phyloP scores from a whole-genome alignment of 805 yeast species.

The Starmerella riodocensis region DNA sequence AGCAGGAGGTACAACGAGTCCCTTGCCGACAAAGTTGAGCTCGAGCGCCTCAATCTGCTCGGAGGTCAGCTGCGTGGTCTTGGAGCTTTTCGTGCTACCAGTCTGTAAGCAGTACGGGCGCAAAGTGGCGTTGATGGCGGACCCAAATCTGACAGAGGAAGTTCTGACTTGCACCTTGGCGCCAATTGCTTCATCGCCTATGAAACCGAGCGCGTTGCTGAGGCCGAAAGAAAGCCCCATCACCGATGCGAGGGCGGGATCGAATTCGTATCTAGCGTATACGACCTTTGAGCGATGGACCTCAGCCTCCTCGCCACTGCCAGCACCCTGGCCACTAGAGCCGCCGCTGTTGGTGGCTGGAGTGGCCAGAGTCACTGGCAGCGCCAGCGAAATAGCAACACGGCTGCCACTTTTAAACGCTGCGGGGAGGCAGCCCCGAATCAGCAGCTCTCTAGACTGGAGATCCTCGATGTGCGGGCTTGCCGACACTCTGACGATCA shows the following conservation, averaged over 20 bases:
- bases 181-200: constrained; percentile 35
- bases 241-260: constrained; percentile 31
- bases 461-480: constrained; percentile 9
- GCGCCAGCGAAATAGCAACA: constrained; percentile 9
- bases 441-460: constrained; percentile 8
- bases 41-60: constrained; percentile 5
- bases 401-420: background rate
- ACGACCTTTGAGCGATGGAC: constrained; percentile 29
- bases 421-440: constrained; percentile 9
- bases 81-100: background rate
- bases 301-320: constrained; percentile 9
- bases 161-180: constrained; percentile 40
- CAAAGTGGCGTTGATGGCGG: constrained; percentile 32
- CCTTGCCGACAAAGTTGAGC: constrained; percentile 10
- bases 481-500: constrained; percentile 7
- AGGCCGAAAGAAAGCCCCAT: constrained; percentile 36
- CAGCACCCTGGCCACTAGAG: background rate
- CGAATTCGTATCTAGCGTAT: constrained; percentile 37
- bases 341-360: background rate
- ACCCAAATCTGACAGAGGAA: constrained; percentile 26
- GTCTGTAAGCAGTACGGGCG: constrained; percentile 37
- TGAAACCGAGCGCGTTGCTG: constrained; percentile 44
- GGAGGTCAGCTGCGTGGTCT: background rate
- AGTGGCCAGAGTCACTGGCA: constrained; percentile 4
- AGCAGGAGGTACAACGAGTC: constrained; percentile 18